Evolutionary conservation across 2,329 filamentous ascomycete genomes (phyloP).

Genomic region (Paraphaeosphaeria sporulosa): DNA sequence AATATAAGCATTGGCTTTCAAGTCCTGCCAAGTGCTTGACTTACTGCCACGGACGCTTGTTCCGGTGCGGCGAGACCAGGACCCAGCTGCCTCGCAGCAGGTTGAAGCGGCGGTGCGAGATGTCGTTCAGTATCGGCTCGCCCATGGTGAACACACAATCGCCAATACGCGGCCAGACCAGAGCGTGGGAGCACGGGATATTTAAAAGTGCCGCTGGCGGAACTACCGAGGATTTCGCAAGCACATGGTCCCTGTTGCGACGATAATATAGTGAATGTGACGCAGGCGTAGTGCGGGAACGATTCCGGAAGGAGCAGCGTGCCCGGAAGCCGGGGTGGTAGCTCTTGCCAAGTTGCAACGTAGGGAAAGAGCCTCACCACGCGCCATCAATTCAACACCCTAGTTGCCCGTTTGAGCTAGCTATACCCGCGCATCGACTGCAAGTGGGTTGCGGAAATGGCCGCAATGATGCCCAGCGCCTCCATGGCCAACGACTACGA

Average conservation of each 20-base stretch:
- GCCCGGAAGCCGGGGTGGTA: constrained; percentile 26
- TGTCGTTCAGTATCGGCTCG: constrained; percentile 78
- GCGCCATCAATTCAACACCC: constrained; percentile 23
- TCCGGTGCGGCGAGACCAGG: constrained; percentile 93
- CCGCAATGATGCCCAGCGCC: constrained; percentile 55
- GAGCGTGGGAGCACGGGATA: constrained; percentile 18
- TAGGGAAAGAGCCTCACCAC: constrained; percentile 37
- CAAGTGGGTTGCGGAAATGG: constrained; percentile 40
- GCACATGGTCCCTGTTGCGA: constrained; percentile 19
- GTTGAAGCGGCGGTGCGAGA: constrained; percentile 91
- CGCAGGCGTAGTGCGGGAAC: constrained; percentile 33
- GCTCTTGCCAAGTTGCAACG: constrained; percentile 25
- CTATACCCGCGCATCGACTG: constrained; percentile 18
- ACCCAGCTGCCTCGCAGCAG: constrained; percentile 89
- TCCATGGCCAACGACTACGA: constrained; percentile 53
- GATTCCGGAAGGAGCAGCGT: constrained; percentile 24
- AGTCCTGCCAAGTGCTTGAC: constrained; percentile 39
- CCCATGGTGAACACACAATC: constrained; percentile 47
- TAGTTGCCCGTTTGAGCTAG: constrained; percentile 30
- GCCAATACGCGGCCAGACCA: constrained; percentile 12
- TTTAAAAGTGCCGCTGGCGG: constrained; percentile 27
- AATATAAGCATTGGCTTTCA: constrained; percentile 4
- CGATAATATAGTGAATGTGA: constrained; percentile 37
- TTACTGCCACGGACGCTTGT: constrained; percentile 98
- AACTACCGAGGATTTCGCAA: constrained; percentile 17